A percentile compares a stretch with the other conserved stretches of the same genome.
Conservation (phyloP, 495 filamentous ascomycete genomes). For the Clohesyomyces aquaticus region DNA sequence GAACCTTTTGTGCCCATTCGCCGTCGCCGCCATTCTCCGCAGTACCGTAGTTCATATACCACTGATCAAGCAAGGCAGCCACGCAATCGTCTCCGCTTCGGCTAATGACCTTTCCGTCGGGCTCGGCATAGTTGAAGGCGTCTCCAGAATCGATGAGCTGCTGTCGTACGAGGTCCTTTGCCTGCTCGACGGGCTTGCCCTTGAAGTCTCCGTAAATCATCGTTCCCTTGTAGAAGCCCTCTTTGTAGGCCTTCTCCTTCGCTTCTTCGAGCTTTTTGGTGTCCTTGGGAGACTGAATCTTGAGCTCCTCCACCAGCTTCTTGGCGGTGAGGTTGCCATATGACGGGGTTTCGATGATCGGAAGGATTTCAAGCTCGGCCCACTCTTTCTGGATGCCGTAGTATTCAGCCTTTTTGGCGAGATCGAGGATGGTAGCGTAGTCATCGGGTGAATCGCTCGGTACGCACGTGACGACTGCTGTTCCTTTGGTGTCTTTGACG, state of each 20-base stretch:
- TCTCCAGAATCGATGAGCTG: constrained; percentile 76
- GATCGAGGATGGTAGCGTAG: constrained; percentile 83
- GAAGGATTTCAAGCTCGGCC: constrained; percentile 78
- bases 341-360: constrained; percentile 87
- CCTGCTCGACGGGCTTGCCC: constrained; percentile 80
- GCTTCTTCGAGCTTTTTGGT: constrained; percentile 85
- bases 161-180: constrained; percentile 83
- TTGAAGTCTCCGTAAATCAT: constrained; percentile 90
- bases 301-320: constrained; percentile 84
- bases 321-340: constrained; percentile 85
- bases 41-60: constrained; percentile 90
- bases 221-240: constrained; percentile 94
- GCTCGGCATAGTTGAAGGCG: constrained; percentile 91
- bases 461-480: constrained; percentile 93
- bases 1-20: constrained; percentile 75
- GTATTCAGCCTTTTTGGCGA: constrained; percentile 95
- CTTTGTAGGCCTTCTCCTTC: constrained; percentile 95
- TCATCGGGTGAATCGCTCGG: constrained; percentile 96
- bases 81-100: constrained; percentile 88
- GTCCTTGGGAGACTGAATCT: constrained; percentile 96
- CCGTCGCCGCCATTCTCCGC: constrained; percentile 63
- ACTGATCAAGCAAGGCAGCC: constrained; percentile 92
- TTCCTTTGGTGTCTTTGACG: constrained; percentile 89
- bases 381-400: constrained; percentile 97
- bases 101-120: constrained; percentile 83